Base-by-base conservation (phyloP, 345 rosid genomes). In the sweet orange (Citrus sinensis) region DNA sequence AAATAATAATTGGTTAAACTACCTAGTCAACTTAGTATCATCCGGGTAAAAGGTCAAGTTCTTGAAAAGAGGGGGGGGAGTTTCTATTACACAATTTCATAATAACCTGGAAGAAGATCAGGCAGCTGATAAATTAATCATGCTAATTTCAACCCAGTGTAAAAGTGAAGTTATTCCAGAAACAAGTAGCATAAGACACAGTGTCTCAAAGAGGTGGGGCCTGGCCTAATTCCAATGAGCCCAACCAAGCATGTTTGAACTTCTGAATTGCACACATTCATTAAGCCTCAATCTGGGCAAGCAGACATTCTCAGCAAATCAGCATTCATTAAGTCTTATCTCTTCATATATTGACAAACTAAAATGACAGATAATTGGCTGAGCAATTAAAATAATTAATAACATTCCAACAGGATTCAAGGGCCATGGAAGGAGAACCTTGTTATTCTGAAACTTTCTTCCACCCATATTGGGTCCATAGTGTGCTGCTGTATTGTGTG, bases 401-500 rank as follows among this genome's bases (percentile, higher is more conserved):
- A 79, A 59, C 75, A 71, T 66, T 65, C 63, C 27, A 62, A n/a
- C 16, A 79, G 63, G 17, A 72, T 77, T 77, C 74, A 77, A 76
- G 82, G 67, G 81, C 39, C 51, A 56, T 51, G 39, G 75, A 79
- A 83, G 61, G 65, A 78, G 64, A 83, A 97, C 99, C 99, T 93
- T 91, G 86, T 81, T 89, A 86, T 91, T 91, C 80, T 88, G 98
- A 84, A 83, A 90, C 88, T 88, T 97, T 78, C 84, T 94, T 76
- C 92, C 98, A 73, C 79, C 79, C 42, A 95, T 97, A 66, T 90
- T 87, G 78, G 88, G 88, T 84, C 93, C 90, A 80, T 94, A 93
- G 87, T 87, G 84, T 76, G 83, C 84, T 76, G 83, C 84, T 29
- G 90, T 76, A 85, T 86, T 92, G 86, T 90, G 86, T 63, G 90